Percentiles rank a stretch among this genome's conserved stretches.
Conservation (phyloP, 2,329 filamentous ascomycete genomes). For the Epichloe glyceriae region DNA sequence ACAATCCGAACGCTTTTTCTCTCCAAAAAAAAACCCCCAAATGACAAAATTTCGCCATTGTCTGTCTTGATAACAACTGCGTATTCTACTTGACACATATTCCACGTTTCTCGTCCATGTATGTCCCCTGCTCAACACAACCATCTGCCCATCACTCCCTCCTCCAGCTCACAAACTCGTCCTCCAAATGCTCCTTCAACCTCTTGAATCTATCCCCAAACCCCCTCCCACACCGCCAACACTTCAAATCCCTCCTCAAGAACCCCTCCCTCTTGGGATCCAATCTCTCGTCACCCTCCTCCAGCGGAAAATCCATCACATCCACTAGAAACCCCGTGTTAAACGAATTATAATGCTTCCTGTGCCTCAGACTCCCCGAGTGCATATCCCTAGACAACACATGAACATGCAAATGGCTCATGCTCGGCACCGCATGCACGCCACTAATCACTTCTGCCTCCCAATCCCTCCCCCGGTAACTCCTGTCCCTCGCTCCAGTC, state of each 20-base stretch:
- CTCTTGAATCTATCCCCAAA: slow-evolving; percentile 64
- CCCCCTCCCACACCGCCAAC: slow-evolving; percentile 69
- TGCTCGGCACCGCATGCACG: slow-evolving; percentile 77
- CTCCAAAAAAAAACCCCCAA: too few species aligned
- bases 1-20: background rate
- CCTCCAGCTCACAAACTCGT: slow-evolving; percentile 68
- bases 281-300: slow-evolving; percentile 48
- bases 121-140: background rate
- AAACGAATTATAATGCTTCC: slow-evolving; percentile 90
- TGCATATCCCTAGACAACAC: slow-evolving; percentile 70
- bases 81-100: background rate
- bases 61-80: background rate
- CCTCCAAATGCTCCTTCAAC: slow-evolving; percentile 62
- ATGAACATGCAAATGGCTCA: slow-evolving; percentile 87
- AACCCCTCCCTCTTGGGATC: slow-evolving; percentile 44
- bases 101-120: background rate
- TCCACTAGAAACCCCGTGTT: slow-evolving; percentile 71
- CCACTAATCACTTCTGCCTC: slow-evolving; percentile 59
- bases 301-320: slow-evolving; percentile 68
- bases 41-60: background rate
- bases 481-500: slow-evolving; percentile 12
- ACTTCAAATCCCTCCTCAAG: slow-evolving; percentile 53
- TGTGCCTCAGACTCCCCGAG: slow-evolving; percentile 58
- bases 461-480: slow-evolving; percentile 71
- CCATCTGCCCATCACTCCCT: slow-evolving; percentile 29